Conservation (phyloP, 1,284 basidiomycete species). For the Leccinum proliferum region DNA sequence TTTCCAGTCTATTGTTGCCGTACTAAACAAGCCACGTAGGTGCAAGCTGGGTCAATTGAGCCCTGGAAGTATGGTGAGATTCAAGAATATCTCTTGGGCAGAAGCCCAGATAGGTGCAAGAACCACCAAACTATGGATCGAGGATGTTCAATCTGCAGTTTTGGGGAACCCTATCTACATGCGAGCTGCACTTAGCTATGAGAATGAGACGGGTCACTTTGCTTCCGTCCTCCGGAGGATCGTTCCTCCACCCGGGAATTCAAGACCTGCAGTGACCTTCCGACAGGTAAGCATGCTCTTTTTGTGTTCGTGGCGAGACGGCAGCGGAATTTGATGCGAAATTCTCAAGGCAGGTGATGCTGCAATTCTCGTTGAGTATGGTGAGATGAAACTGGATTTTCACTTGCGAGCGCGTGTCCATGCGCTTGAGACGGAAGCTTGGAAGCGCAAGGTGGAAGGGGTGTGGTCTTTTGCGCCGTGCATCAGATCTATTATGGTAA, state of each 20-base stretch:
- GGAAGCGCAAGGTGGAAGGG: slow-evolving; percentile 30
- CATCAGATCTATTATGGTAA: slow-evolving; percentile 53
- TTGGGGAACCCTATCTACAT: neutral
- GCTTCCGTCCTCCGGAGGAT: slow-evolving; percentile 13
- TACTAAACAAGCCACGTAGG: slow-evolving; percentile 27
- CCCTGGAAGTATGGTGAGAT: slow-evolving; percentile 46
- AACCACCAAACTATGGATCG: slow-evolving; percentile 29
- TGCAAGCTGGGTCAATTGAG: slow-evolving; percentile 63
- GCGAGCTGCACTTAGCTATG: neutral
- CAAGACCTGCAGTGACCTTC: slow-evolving; percentile 34
- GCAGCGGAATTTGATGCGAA: neutral
- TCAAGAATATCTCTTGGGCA: slow-evolving; percentile 42
- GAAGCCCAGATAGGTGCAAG: slow-evolving; percentile 29
- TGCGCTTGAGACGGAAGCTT: slow-evolving; percentile 44
- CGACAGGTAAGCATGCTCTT: slow-evolving; percentile 33
- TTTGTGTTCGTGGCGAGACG: neutral
- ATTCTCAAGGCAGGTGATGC: slow-evolving; percentile 46
- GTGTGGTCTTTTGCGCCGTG: slow-evolving; percentile 47
- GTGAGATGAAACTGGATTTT: slow-evolving; percentile 46
- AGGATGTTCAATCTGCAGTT: slow-evolving; percentile 20
- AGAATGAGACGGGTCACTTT: neutral
- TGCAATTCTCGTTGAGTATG: slow-evolving; percentile 56
- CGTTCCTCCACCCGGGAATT: slow-evolving; percentile 5
- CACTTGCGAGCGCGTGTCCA: slow-evolving; percentile 49
- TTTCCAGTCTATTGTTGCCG: neutral